Percentiles rank a stretch among this genome's conserved stretches.
phyloP scores from a whole-genome alignment of 805 yeast species.

The Ogataea polymorpha region DNA sequence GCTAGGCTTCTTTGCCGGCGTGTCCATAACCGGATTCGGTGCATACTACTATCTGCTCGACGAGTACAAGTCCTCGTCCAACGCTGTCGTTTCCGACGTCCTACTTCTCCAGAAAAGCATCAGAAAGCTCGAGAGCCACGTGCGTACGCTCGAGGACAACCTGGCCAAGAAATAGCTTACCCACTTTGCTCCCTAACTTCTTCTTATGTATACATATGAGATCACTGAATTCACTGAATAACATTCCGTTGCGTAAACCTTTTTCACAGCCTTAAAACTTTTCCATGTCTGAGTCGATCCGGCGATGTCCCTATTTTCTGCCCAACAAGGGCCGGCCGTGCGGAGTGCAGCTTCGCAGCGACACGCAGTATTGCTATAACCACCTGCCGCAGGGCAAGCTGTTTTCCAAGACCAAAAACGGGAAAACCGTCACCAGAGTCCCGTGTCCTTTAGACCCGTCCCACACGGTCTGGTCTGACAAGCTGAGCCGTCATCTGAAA shows the following conservation, averaged over 20 bases:
- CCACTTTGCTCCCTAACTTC: not conserved
- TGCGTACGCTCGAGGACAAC: slow-evolving; percentile 53
- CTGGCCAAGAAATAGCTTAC: slow-evolving; percentile 26
- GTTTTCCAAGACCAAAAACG: slow-evolving; percentile 22
- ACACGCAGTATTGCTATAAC: slow-evolving; percentile 56
- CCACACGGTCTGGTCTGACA: slow-evolving; percentile 68
- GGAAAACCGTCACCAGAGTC: slow-evolving; percentile 42
- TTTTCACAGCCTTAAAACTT: slow-evolving; percentile 7
- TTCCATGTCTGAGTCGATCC: slow-evolving; percentile 3
- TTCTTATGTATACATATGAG: slow-evolving; percentile 7
- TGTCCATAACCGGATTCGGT: slow-evolving; percentile 67
- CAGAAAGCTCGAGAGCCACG: slow-evolving; percentile 64
- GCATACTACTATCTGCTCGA: slow-evolving; percentile 78
- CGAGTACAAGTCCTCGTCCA: slow-evolving; percentile 70
- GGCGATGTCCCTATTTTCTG: slow-evolving; percentile 47
- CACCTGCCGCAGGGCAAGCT: slow-evolving; percentile 38
- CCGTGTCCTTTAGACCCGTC: slow-evolving; percentile 76
- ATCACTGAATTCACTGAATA: slow-evolving; percentile 5
- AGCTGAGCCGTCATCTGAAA: slow-evolving; percentile 51
- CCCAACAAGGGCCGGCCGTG: slow-evolving; percentile 54
- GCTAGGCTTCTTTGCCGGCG: slow-evolving; percentile 78
- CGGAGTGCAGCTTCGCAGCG: slow-evolving; percentile 54
- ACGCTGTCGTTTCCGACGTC: slow-evolving; percentile 72
- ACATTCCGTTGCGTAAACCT: slow-evolving; percentile 1
- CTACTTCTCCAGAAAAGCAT: slow-evolving; percentile 67